Percentiles rank a stretch among this genome's conserved stretches.
Conservation (phyloP, 2,329 filamentous ascomycete genomes). For the Colletotrichum shisoi region DNA sequence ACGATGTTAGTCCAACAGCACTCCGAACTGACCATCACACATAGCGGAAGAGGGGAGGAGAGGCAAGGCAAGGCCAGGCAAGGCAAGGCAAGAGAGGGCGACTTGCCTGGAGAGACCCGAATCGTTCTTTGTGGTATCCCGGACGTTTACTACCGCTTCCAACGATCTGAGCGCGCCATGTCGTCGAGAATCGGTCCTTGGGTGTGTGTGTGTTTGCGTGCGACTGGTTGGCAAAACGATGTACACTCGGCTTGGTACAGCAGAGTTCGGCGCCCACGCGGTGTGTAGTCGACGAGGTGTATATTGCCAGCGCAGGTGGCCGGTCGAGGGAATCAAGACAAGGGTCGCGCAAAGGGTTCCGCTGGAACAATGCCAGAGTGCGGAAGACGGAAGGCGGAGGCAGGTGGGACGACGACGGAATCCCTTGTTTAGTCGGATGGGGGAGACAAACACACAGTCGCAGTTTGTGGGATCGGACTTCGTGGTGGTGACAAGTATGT, state of each 20-base stretch:
- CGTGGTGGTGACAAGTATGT: background rate
- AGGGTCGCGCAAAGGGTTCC: background rate
- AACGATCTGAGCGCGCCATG: conserved; percentile 39
- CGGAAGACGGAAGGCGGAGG: background rate
- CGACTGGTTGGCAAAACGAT: conserved; percentile 14
- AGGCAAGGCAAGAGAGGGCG: background rate
- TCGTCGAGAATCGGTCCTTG: conserved; percentile 28
- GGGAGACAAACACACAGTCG: background rate
- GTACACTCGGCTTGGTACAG: conserved; percentile 26
- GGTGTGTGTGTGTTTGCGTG: conserved; percentile 7
- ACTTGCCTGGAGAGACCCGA: conserved; percentile 35
- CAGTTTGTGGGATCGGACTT: conserved; percentile 4
- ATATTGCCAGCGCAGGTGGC: conserved; percentile 5
- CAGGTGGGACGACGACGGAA: conserved; percentile 17
- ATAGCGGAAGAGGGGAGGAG: background rate
- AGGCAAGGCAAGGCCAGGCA: conserved; percentile 7
- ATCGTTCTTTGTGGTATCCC: conserved; percentile 36
- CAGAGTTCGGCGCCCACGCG: conserved; percentile 36
- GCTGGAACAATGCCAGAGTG: background rate
- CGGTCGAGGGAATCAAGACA: background rate
- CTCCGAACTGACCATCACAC: background rate
- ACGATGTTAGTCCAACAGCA: conserved; percentile 24
- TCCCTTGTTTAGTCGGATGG: conserved; percentile 30
- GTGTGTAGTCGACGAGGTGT: conserved; percentile 6
- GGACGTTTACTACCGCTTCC: conserved; percentile 38